Conservation (phyloP, 2,329 filamentous ascomycete species). For the Lithohypha guttulata region DNA sequence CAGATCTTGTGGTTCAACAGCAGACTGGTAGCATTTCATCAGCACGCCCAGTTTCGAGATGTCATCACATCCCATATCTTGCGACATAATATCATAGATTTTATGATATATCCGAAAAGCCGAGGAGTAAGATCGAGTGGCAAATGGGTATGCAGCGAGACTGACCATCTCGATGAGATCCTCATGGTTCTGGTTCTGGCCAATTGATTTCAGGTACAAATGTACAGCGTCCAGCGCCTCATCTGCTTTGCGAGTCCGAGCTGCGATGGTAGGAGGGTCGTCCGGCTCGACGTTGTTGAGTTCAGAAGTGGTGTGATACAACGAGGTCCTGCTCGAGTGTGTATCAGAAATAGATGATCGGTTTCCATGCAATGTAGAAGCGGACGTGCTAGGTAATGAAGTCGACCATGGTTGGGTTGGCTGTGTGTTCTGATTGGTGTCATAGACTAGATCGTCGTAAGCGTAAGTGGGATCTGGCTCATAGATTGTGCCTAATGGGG, state of each 20-base stretch:
- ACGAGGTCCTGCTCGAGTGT: constrained; percentile 6
- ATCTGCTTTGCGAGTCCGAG: constrained; percentile 7
- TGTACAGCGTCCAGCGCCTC: constrained; percentile 6
- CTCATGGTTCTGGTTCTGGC: constrained; percentile 1
- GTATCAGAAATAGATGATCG: constrained; percentile 5
- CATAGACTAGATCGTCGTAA: neutral
- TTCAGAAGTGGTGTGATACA: constrained; percentile 3
- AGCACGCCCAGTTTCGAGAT: constrained; percentile 4
- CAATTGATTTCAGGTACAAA: constrained; percentile 5
- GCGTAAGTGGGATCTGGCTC: neutral
- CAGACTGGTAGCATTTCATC: constrained; percentile 8
- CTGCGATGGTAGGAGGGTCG: constrained; percentile 5
- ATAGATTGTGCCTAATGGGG: neutral
- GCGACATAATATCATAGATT: constrained; percentile 6
- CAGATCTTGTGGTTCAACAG: constrained; percentile 3
- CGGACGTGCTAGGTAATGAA: neutral
- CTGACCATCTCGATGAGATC: constrained; percentile 4
- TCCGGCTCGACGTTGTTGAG: constrained; percentile 7
- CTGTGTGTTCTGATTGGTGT: neutral
- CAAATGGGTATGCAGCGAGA: constrained; percentile 8
- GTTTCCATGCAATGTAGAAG: constrained; percentile 5
- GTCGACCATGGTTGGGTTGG: constrained; percentile 1
- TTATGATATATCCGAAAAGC: constrained; percentile 7
- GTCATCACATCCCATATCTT: constrained; percentile 7
- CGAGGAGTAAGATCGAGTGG: constrained; percentile 1